A percentile compares a stretch with the other conserved stretches of the same genome.
Evolutionary conservation across 257 asterid genomes (phyloP).

Genomic region (Lantana camara): DNA sequence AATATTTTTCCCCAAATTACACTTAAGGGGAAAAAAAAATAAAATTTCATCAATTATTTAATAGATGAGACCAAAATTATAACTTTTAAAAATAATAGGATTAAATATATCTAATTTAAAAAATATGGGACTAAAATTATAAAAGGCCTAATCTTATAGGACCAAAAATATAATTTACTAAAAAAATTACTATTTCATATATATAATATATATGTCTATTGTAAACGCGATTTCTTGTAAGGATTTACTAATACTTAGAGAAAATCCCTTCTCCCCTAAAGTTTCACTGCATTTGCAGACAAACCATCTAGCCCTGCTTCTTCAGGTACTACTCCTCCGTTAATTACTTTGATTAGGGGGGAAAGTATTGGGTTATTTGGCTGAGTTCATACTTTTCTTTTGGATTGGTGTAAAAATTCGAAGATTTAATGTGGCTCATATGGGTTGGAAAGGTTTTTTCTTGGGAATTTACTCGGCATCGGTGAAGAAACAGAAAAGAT

Average conservation of each 20-base stretch:
- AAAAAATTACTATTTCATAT: no score
- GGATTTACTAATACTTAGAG: conserved; percentile 8
- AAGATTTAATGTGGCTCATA: background rate
- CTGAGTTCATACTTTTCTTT: background rate
- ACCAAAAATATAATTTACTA: no score
- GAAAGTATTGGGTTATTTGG: background rate
- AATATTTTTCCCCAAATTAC: no score
- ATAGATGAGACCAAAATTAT: no score
- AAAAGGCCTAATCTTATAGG: no score
- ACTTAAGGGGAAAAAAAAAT: no score
- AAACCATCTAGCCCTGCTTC: background rate
- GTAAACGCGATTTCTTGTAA: conserved; percentile 13
- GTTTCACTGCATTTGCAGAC: conserved; percentile 7
- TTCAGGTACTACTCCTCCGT: conserved; percentile 11
- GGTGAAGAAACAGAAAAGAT: background rate
- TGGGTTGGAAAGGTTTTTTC: background rate
- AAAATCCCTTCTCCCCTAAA: no score
- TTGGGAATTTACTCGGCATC: background rate
- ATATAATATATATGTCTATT: no score
- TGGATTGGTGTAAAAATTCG: background rate
- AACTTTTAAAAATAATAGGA: no score
- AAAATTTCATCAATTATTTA: no score
- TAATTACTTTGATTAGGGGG: background rate
- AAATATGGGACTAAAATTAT: no score
- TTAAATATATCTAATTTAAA: no score